Evolutionary conservation across 1,139 yeast genomes (phyloP).

Genomic region (Yamadazyma conglobata): DNA sequence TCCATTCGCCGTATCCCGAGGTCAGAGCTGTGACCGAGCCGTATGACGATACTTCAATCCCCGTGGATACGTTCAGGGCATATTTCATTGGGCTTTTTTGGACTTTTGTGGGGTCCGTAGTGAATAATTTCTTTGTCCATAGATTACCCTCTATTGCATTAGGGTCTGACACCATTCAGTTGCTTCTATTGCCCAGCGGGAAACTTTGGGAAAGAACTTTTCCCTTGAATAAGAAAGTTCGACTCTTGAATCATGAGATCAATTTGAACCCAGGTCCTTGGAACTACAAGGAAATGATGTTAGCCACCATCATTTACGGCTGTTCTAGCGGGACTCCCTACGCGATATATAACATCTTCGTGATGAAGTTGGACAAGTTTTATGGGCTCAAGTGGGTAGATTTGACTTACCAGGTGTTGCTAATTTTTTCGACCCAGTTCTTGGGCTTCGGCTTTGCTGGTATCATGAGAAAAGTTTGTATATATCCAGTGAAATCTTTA

Average conservation of each 20-base stretch:
- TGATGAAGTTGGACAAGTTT: slow-evolving; percentile 42
- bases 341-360: slow-evolving; percentile 42
- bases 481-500: slow-evolving; percentile 42
- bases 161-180: slow-evolving; percentile 41
- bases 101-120: slow-evolving; percentile 41
- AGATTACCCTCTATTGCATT: slow-evolving; percentile 40
- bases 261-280: slow-evolving; percentile 49
- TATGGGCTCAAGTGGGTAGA: slow-evolving; percentile 46
- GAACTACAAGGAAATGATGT: slow-evolving; percentile 67
- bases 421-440: slow-evolving; percentile 41
- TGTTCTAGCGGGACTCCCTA: slow-evolving; percentile 47
- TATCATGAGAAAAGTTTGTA: slow-evolving; percentile 41
- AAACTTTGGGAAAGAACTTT: slow-evolving; percentile 36
- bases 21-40: slow-evolving; percentile 46
- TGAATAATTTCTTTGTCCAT: slow-evolving; percentile 44
- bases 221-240: slow-evolving; percentile 23
- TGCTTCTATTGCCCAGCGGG: slow-evolving; percentile 41
- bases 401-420: slow-evolving; percentile 34
- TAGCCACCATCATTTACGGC: slow-evolving; percentile 43
- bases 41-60: slow-evolving; percentile 35
- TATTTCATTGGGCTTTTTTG: slow-evolving; percentile 39
- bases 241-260: slow-evolving; percentile 19
- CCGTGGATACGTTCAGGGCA: slow-evolving; percentile 41
- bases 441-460: slow-evolving; percentile 49
- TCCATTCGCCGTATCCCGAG: slow-evolving; percentile 47